Evolutionary conservation across 1,284 basidiomycete genomes (phyloP).

Genomic region (Sporisorium sorghi): DNA sequence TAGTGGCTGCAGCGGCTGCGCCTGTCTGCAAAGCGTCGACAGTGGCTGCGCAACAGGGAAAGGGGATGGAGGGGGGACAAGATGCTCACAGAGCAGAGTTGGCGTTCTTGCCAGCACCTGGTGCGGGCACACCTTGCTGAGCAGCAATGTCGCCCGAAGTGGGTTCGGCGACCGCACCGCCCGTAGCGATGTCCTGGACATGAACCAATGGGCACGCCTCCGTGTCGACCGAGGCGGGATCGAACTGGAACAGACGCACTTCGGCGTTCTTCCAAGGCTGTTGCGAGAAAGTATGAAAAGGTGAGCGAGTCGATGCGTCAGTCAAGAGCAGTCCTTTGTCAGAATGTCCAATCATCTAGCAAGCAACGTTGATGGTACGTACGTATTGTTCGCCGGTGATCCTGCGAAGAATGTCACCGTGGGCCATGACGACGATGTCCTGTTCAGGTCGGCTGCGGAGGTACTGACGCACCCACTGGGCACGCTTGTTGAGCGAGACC

Average conservation of each 20-base stretch:
- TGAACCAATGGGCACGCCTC: constrained; percentile 55
- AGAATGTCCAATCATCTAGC: background rate
- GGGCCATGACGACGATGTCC: constrained; percentile 66
- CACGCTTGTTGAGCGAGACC: constrained; percentile 57
- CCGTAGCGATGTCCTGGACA: constrained; percentile 54
- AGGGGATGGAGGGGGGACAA: background rate
- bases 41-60: too few species aligned
- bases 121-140: constrained; percentile 21
- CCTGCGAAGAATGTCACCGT: constrained; percentile 67
- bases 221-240: constrained; percentile 47
- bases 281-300: background rate
- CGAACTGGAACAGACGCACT: constrained; percentile 63
- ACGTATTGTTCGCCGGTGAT: constrained; percentile 56
- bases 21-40: background rate
- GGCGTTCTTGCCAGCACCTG: constrained; percentile 73
- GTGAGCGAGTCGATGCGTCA: background rate
- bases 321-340: background rate
- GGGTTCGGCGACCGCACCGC: constrained; percentile 54
- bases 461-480: constrained; percentile 67
- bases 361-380: constrained; percentile 10
- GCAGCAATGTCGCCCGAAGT: constrained; percentile 57
- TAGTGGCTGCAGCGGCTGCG: background rate
- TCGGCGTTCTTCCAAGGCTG: constrained; percentile 68
- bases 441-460: constrained; percentile 63
- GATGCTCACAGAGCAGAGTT: constrained; percentile 56